Conservation (phyloP, 2,329 filamentous ascomycete species). For the Fusarium heterosporum region DNA sequence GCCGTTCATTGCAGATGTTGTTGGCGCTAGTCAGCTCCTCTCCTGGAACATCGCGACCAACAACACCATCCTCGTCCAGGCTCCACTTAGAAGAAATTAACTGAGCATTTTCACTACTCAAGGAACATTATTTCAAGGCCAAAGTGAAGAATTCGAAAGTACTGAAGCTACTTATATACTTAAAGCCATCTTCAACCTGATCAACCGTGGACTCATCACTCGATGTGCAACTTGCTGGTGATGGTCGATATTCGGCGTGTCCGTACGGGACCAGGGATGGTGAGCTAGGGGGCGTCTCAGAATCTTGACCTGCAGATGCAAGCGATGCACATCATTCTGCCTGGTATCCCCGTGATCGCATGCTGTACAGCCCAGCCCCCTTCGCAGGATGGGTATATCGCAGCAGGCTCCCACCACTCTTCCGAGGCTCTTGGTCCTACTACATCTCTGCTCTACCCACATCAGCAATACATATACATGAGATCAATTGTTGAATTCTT, state of each 20-base stretch:
- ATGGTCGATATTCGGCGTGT: background rate
- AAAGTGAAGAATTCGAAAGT: background rate
- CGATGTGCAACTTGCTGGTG: background rate
- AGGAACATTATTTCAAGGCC: background rate
- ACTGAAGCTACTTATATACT: background rate
- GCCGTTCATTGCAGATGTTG: constrained; percentile 25
- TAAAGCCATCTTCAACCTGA: no score
- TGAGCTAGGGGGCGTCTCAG: background rate
- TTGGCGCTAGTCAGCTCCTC: constrained; percentile 25
- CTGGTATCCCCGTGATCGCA: background rate
- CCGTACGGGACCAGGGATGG: background rate
- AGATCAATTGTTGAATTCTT: no score
- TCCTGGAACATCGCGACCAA: constrained; percentile 11
- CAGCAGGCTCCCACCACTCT: background rate
- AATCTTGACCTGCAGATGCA: constrained; percentile 18
- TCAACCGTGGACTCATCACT: background rate
- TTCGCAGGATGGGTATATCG: background rate
- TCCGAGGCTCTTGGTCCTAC: background rate
- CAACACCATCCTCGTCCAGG: constrained; percentile 15
- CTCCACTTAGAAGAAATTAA: background rate
- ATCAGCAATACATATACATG: background rate
- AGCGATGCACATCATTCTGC: background rate
- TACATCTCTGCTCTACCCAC: background rate
- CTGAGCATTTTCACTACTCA: background rate
- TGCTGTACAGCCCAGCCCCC: constrained; percentile 6